Evolutionary conservation across 495 filamentous ascomycete genomes (phyloP), one percentile per base, ranked within the genome.

Genomic region (Talaromyces proteolyticus): DNA sequence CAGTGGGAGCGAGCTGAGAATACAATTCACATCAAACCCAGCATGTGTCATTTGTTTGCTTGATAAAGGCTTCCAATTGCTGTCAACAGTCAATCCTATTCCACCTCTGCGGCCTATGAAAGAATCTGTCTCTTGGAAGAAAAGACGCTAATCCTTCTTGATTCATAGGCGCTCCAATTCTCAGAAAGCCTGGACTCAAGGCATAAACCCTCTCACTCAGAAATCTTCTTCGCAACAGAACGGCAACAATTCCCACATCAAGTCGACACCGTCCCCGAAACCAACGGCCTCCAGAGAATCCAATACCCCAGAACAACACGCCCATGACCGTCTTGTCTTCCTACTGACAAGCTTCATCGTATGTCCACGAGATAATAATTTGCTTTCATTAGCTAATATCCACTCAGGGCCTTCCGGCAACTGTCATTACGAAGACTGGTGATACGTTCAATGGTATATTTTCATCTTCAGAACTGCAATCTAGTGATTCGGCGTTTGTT

Each of bases 401-500:
- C 54, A 8, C 46, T 42, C 60, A 95, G 89, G 88, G 88, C 53
- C 72, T 82, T 51, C 68, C 70, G 50, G 75, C 86, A 46, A 81
- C 77, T 22, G 71, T 95, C 55, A 86, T 80, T 12, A 77, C 86
- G 12, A 81, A 80, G 56, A 81, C 70, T 57, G 84, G 85, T 51
- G 86, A 89, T 49, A 80, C 84, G 54, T 93, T 82, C 66, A 80
- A 80, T 38, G 88, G 88, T 54, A 78, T 84, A 50, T 87, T 86
- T 61, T 79, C 77, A 38, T 79, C 79, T 36, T 79, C 76, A 4
- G 73, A 72, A 40, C 62, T 85, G 16, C 80, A 84, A 42, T 52
- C 76, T 16, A 75, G 71, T 44, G 76, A 85, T 47, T 70, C 81
- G 14, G 75, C 74, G 42, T 87, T 88, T 62, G 68, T 80, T 49